Percentiles rank a stretch among this genome's conserved stretches.
These are phyloP conservation scores for Colletotrichum caudatum DNA, from an alignment of 2,329 filamentous ascomycete genomes.

Conservation along the genomic window DNA sequence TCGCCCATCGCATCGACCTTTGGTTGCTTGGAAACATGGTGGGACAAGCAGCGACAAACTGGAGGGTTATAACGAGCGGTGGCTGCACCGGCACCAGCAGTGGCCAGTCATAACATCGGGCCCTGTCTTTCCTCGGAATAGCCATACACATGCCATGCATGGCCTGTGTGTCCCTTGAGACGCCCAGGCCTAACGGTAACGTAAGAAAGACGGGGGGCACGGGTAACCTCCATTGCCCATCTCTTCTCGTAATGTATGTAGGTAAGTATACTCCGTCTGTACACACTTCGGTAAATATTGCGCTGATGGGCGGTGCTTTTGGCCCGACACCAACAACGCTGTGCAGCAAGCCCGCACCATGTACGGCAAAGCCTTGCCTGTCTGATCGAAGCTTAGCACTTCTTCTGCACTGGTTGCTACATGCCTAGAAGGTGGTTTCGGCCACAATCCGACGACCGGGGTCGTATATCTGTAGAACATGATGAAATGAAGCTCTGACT, in stretches of 20 bases:
- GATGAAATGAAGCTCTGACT: constrained; percentile 19
- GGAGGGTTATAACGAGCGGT: not conserved
- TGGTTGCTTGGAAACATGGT: not conserved
- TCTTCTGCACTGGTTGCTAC: constrained; percentile 12
- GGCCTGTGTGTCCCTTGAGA: constrained; percentile 24
- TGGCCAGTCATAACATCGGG: not conserved
- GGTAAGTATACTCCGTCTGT: no score
- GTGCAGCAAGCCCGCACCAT: not conserved
- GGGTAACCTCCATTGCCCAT: constrained; percentile 6
- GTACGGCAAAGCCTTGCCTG: constrained; percentile 12
- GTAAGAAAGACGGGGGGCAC: not conserved
- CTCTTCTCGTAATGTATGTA: not conserved
- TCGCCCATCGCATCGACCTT: not conserved
- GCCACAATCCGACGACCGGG: constrained; percentile 38
- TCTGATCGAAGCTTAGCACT: constrained; percentile 20
- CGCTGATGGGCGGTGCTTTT: not conserved
- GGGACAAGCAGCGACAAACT: not conserved
- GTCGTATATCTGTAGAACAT: constrained; percentile 5
- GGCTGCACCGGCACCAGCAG: not conserved
- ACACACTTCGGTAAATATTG: not conserved
- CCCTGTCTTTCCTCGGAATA: constrained; percentile 32
- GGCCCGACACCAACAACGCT: not conserved
- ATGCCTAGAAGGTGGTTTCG: constrained; percentile 22
- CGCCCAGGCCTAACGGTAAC: constrained; percentile 20
- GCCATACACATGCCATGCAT: constrained; percentile 27